A percentile compares a stretch with the other conserved stretches of the same genome.
Evolutionary conservation across 176 grass and related monocot species (phyloP).

Genomic region (Eragrostis nindensis): DNA sequence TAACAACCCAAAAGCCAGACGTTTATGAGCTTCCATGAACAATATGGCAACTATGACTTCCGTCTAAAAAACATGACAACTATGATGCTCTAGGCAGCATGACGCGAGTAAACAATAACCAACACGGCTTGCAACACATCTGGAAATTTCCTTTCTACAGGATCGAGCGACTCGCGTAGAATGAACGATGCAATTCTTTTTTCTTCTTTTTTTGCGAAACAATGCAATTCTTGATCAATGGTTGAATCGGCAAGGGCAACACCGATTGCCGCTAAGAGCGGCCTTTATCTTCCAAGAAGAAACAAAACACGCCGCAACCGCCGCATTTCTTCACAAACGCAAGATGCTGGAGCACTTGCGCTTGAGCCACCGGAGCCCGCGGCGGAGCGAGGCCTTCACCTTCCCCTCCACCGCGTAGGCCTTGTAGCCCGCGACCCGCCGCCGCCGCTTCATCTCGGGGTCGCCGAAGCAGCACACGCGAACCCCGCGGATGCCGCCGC

Average conservation of each 20-base stretch:
- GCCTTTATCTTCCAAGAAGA: not conserved
- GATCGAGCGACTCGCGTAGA: not conserved
- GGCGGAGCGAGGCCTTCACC: constrained; percentile 76
- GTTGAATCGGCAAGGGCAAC: not conserved
- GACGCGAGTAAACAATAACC: not conserved
- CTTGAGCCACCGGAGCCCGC: constrained; percentile 81
- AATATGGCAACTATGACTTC: not conserved
- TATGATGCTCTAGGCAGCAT: not conserved
- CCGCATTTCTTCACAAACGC: constrained; percentile 23
- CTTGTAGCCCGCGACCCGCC: constrained; percentile 75
- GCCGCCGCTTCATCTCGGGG: constrained; percentile 81
- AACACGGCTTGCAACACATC: not conserved
- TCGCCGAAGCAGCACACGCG: constrained; percentile 65
- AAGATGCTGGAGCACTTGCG: constrained; percentile 72
- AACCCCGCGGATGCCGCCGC: not conserved
- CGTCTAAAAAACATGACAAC: too few species aligned
- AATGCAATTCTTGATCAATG: not conserved
- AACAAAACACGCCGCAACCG: too few species aligned
- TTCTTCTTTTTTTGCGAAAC: not conserved
- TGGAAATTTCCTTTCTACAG: not conserved
- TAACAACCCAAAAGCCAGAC: not conserved
- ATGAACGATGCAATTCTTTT: not conserved
- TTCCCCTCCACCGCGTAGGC: constrained; percentile 73
- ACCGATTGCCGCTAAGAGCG: too few species aligned
- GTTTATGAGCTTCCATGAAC: not conserved